Evolutionary conservation across 2,329 filamentous ascomycete species (phyloP), one percentile per base, ranked within the genome.

Genomic region (Alternaria sp.): DNA sequence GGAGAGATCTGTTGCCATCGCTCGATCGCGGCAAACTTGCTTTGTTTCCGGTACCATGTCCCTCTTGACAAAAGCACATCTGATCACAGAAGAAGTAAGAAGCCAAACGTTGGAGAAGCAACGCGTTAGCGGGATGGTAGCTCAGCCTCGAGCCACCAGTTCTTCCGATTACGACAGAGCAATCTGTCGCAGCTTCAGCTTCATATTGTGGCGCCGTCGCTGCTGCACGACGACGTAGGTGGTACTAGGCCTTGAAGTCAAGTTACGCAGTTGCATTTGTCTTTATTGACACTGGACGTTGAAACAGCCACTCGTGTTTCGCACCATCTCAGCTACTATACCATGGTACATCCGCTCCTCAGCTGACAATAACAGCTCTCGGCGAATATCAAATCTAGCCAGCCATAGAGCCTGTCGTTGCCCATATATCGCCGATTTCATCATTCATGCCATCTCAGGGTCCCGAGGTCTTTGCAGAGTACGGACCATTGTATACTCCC

Each of bases 61-160:
- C 27, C 41, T 18, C 18, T 9, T 27, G 25, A 38, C 54, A 57
- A 60, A 60, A 60, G 49, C 54, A 57, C 22, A 14, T 34, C 8
- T n/a, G 28, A 34, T 49, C 46, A 25, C 48, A 36, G 22, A 28
- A 59, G 6, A 50, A 59, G 50, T 34, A 52, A 45, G 18, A 25
- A 36, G 12, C 27, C 14, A 8, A 25, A 34, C 34, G 41, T 57
- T 22, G 12, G 30, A 63, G 66, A 67, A 66, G 43, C 57, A 66
- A 67, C 59, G 46, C 34, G 12, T 25, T 51, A 51, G 62, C 56
- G 59, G 54, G 52, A 58, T 57, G 32, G 45, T 45, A 60, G 63
- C 59, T 59, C 57, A 51, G 57, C 28, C 57, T 64, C 53, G 67
- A 64, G 61, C 62, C 61, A 63, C 56, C 59, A 51, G 63, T 62